A percentile compares a stretch with the other conserved stretches of the same genome.
phyloP scores from a whole-genome alignment of 768 basidiomycete genomes.

The Suillus subalutaceus region DNA sequence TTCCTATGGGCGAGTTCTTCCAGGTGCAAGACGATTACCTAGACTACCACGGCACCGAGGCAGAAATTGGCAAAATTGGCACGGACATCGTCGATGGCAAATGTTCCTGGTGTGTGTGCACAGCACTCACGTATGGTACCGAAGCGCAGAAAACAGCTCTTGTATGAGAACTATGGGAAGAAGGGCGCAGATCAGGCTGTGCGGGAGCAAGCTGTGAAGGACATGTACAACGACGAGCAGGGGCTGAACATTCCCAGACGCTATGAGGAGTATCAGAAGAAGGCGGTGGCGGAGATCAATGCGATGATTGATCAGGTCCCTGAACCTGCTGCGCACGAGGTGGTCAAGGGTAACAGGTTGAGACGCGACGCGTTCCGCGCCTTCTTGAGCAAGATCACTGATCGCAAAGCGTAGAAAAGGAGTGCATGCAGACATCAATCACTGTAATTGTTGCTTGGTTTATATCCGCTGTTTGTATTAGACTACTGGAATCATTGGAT shows the following conservation, averaged over 20 bases:
- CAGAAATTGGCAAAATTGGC: slow-evolving; percentile 94
- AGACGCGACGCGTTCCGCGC: slow-evolving; percentile 75
- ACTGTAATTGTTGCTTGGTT: background rate
- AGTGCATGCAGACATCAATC: background rate
- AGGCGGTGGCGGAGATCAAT: slow-evolving; percentile 42
- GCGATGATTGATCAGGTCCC: slow-evolving; percentile 73
- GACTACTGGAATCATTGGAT: background rate
- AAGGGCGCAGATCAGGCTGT: slow-evolving; percentile 46
- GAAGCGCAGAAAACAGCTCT: slow-evolving; percentile 57
- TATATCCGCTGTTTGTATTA: background rate
- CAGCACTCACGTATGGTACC: slow-evolving; percentile 64
- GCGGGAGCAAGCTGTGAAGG: slow-evolving; percentile 62
- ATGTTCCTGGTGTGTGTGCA: slow-evolving; percentile 96
- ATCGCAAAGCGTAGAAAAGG: slow-evolving; percentile 39
- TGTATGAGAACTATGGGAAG: slow-evolving; percentile 70
- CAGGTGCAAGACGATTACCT: slow-evolving; percentile 98
- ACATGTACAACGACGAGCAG: slow-evolving; percentile 65
- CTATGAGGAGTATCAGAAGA: slow-evolving; percentile 80
- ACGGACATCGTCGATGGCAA: slow-evolving; percentile 99
- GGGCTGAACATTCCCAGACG: slow-evolving; percentile 47
- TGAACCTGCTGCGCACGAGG: slow-evolving; percentile 47
- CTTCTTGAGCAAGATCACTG: slow-evolving; percentile 82
- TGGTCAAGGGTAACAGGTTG: slow-evolving; percentile 47
- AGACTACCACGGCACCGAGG: slow-evolving; percentile 88
- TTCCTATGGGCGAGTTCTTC: slow-evolving; percentile 97